phyloP scores from a whole-genome alignment of 345 rosid species.

The Microcos paniculata region DNA sequence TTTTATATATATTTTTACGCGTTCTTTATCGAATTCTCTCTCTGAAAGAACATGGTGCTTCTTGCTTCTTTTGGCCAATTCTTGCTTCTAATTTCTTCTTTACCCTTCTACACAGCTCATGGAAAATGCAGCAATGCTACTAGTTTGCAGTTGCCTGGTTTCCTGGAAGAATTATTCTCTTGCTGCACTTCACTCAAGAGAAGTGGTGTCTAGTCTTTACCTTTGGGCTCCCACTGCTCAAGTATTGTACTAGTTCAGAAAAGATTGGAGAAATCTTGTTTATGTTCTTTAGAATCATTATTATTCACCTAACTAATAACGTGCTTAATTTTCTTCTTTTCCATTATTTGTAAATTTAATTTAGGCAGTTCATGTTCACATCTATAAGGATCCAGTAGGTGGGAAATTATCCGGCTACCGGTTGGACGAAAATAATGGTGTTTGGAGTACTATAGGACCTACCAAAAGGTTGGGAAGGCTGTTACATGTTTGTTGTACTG shows the following conservation, averaged over 20 bases:
- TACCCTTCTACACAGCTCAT: no score
- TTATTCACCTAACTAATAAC: constrained; percentile 17
- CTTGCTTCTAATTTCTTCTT: no score
- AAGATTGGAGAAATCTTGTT: no score
- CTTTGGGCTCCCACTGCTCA: no score
- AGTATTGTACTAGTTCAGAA: no score
- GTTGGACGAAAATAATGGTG: no score
- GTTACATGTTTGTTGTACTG: constrained; percentile 35
- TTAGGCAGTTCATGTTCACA: constrained; percentile 61
- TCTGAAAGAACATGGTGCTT: background rate
- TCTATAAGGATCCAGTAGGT: no score
- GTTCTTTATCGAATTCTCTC: background rate
- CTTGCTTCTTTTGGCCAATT: no score
- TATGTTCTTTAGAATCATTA: no score
- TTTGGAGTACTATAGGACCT: constrained; percentile 51
- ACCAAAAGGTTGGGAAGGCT: constrained; percentile 79
- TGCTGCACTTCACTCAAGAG: constrained; percentile 61
- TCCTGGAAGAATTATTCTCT: constrained; percentile 82
- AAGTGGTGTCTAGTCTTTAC: constrained; percentile 58
- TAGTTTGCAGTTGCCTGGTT: constrained; percentile 86
- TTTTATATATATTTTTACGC: background rate
- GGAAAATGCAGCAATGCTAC: no score
- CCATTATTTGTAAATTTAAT: constrained; percentile 32
- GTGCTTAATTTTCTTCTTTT: constrained; percentile 17
- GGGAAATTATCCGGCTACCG: no score